Base-by-base conservation (phyloP, 208 protist species). In the Leishmania martiniquensis region DNA sequence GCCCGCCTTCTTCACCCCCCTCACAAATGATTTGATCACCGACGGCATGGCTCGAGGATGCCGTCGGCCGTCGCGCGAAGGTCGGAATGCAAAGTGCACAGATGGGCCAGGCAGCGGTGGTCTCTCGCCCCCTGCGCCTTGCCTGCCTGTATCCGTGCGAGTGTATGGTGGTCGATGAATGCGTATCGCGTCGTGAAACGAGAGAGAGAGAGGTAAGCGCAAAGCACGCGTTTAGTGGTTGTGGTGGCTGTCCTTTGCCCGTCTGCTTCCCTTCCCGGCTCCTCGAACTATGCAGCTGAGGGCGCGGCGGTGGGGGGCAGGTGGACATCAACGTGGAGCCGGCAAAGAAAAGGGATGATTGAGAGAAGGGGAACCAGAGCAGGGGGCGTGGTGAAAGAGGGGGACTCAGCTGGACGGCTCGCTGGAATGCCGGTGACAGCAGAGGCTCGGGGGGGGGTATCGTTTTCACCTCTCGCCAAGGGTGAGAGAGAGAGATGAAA, bases 191-290 rank as follows among this genome's bases (percentile, higher is more conserved):
- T 62, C 32, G 3, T 25, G 39, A 63, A 82, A 65, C n/a, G n/a
- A n/a, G 47, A 77, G 72, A 57, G 39, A 52, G 25, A 76, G 52
- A 75, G 44, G 65, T 62, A 74, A 29, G n/a, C 10, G n/a, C 25
- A 34, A 25, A 62, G n/a, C 5, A 13, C 22, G 55, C 2, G 55
- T 15, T 62, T 25, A 34, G 55, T 34, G 7, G 10, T 57, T 29
- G 55, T 2, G 10, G 22, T 34, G 22, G n/a, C 20, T 0, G 55
- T 62, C 7, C n/a, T 62, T 62, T 62, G 55, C n/a, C 29, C 15
- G 47, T 13, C 15, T 57, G 22, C 20, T 37, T 22, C 55, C 10
- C 34, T 34, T 62, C 55, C 6, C 22, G n/a, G 34, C 55, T 62
- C 47, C 47, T 51, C 17, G 55, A 62, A 4, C 55, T 2, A n/a